Conservation (phyloP, 2,329 filamentous ascomycete genomes). For the Emergomyces pasteurianus region DNA sequence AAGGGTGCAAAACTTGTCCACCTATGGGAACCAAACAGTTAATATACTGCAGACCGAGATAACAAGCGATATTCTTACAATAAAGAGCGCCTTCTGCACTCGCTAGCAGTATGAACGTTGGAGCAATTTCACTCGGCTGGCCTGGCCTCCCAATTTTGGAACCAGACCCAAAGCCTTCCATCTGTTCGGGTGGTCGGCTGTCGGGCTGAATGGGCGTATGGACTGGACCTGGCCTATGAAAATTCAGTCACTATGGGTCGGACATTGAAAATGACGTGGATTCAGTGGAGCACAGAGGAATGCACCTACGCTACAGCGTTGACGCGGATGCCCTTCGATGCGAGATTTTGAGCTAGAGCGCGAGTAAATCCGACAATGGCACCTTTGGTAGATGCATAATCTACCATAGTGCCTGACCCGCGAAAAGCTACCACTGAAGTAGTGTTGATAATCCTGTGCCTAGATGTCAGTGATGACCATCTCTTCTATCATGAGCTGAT, state of each 20-base stretch:
- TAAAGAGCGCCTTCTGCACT: conserved; percentile 24
- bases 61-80: conserved; percentile 16
- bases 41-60: background rate
- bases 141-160: conserved; percentile 23
- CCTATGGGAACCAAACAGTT: conserved; percentile 12
- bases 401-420: conserved; percentile 39
- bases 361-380: conserved; percentile 47
- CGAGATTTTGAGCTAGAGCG: conserved; percentile 40
- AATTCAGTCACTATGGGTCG: background rate
- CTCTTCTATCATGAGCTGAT: no score
- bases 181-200: conserved; percentile 22
- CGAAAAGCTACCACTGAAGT: conserved; percentile 44
- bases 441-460: conserved; percentile 44
- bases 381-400: conserved; percentile 48
- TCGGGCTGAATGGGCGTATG: conserved; percentile 27
- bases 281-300: background rate
- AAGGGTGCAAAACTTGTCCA: conserved; percentile 25
- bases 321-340: conserved; percentile 46
- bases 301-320: conserved; percentile 32
- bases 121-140: conserved; percentile 28
- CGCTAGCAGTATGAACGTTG: conserved; percentile 30
- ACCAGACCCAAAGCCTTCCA: conserved; percentile 22
- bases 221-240: conserved; percentile 20
- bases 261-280: background rate
- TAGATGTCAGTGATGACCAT: background rate